Base-by-base conservation (phyloP, 106 monocot species). In the Chionographis japonica region DNA sequence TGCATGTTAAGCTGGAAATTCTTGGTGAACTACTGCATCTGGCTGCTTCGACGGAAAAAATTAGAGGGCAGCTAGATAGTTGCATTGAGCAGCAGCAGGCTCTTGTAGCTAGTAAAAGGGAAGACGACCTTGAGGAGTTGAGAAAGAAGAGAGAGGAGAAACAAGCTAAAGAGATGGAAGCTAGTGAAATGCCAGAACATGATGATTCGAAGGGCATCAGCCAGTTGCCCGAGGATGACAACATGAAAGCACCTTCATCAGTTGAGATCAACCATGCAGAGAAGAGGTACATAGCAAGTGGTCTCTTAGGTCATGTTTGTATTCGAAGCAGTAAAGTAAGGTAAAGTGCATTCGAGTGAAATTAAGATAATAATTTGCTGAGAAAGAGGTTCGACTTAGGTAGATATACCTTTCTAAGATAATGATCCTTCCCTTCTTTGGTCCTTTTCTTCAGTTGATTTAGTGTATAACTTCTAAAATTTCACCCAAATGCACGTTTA, bases 1-100 rank as follows among this genome's bases (percentile, higher is more conserved):
- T 72, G 36, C 72, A 62, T 62, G 62, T 39, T 51, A 72, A 72
- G 54, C 62, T 72, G 15, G 52, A 62, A 52, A 72, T 72, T 62
- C 62, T 72, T 72, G 12, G 50, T 7, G 54, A 62, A 42, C 35
- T 72, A 4, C 11, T 72, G 3, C 52, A 72, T 62, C 27, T 15
- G 35, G 72, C 72, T 52, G 52, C 16, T 53, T 49, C 38, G 51
- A 62, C 72, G 4, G 62, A 54, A 52, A 37, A 52, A 17, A 62
- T 72, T 4, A 72, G 51, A 40, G 46, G 13, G 38, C 40, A 72
- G 16, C 2, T 72, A 40, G 72, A 72, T 72, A 41, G 52, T 37
- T 62, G 52, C 53, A 52, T 72, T 72, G 62, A 61, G 41, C 61
- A 72, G 62, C 72, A 72, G 54, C 50, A 40, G 37, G 36, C 50